Evolutionary conservation across 768 basidiomycete species (phyloP).

Genomic region (Pleurotus sapidus): DNA sequence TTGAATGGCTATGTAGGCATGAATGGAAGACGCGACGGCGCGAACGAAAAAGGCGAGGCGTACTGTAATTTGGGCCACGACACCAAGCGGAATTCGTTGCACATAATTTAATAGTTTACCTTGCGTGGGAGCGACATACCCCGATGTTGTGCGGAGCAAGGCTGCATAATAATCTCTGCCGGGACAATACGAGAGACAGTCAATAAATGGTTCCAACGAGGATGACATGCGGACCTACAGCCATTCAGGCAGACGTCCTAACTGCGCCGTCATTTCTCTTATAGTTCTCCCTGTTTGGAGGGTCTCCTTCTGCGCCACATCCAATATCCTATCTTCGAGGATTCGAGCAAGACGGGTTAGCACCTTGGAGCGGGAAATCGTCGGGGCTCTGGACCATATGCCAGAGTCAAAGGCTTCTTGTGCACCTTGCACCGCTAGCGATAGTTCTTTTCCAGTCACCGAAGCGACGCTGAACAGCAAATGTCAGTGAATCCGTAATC

Average conservation of each 20-base stretch:
- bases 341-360: slow-evolving; percentile 62
- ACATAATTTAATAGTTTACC: slow-evolving; percentile 80
- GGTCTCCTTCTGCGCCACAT: slow-evolving; percentile 65
- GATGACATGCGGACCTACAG: slow-evolving; percentile 44
- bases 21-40: neutral
- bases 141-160: slow-evolving; percentile 66
- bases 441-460: slow-evolving; percentile 50
- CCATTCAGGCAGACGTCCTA: slow-evolving; percentile 82
- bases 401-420: slow-evolving; percentile 63
- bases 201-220: neutral
- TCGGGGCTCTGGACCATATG: slow-evolving; percentile 65
- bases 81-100: slow-evolving; percentile 76
- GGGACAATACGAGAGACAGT: no score
- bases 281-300: slow-evolving; percentile 81
- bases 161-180: slow-evolving; percentile 76
- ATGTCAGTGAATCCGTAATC: neutral
- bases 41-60: slow-evolving; percentile 13
- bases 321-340: slow-evolving; percentile 54
- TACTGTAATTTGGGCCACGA: slow-evolving; percentile 88
- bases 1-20: slow-evolving; percentile 66
- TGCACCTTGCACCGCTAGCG: slow-evolving; percentile 48
- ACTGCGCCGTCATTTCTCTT: slow-evolving; percentile 79
- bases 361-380: slow-evolving; percentile 58
- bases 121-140: slow-evolving; percentile 73
- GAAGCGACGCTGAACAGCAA: slow-evolving; percentile 44